Conservation (phyloP, 2,329 filamentous ascomycete genomes). For the Fusarium miscanthi region DNA sequence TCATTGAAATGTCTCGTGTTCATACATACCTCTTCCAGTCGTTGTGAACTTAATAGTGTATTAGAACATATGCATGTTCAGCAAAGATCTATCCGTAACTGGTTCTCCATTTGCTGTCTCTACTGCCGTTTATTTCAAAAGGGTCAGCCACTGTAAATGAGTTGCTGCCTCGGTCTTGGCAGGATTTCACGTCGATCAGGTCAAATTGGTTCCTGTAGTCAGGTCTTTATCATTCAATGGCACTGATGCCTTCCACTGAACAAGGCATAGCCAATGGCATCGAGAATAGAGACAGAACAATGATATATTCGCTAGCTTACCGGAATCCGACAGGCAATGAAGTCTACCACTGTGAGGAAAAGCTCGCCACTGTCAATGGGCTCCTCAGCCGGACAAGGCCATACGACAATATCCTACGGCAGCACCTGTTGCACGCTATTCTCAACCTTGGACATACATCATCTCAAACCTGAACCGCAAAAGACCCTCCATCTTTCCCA, state of each 20-base stretch:
- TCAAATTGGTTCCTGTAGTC: no score
- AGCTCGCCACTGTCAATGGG: background rate
- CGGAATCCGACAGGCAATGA: background rate
- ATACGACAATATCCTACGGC: background rate
- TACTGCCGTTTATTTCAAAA: no score
- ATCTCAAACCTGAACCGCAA: background rate
- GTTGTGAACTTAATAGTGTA: no score
- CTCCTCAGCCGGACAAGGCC: accelerated
- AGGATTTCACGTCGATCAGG: no score
- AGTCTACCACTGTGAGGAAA: background rate
- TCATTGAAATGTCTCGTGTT: background rate
- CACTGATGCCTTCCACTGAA: no score
- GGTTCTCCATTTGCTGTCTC: background rate
- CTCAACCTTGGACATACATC: accelerated
- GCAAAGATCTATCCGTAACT: background rate
- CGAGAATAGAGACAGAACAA: background rate
- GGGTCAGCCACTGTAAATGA: background rate
- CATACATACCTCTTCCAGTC: background rate
- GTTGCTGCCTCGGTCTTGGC: background rate
- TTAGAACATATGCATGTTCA: no score
- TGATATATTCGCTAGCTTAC: background rate
- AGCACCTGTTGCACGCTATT: background rate
- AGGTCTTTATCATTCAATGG: background rate
- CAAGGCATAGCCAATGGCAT: no score
- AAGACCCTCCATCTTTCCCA: background rate